These are phyloP conservation scores for Cladobotryum protrusum DNA, from an alignment of 2,329 filamentous ascomycete species.

Conservation along the genomic window DNA sequence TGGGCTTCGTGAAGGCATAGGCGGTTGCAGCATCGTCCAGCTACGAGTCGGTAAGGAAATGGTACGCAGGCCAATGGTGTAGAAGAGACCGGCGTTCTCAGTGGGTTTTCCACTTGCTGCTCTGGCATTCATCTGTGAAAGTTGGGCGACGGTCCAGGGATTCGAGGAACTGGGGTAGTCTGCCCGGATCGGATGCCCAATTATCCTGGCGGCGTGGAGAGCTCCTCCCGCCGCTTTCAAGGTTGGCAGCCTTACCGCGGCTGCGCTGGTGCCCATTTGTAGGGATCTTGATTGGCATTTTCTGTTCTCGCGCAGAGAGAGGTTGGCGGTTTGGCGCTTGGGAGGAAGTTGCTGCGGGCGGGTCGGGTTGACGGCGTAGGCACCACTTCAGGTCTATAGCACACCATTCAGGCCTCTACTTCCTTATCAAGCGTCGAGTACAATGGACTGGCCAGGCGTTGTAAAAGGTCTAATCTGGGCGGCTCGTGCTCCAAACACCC, in stretches of 20 bases:
- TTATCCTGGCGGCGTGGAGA: conserved; percentile 58
- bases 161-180: conserved; percentile 73
- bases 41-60: conserved; percentile 64
- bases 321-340: conserved; percentile 58
- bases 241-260: conserved; percentile 79
- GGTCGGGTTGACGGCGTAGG: conserved; percentile 48
- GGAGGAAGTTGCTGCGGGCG: conserved; percentile 46
- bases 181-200: conserved; percentile 78
- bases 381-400: conserved; percentile 43
- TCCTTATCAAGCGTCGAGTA: conserved; percentile 29
- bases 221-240: conserved; percentile 65
- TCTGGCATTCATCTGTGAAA: conserved; percentile 25
- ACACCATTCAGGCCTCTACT: not conserved
- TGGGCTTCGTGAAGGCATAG: conserved; percentile 58
- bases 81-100: conserved; percentile 35
- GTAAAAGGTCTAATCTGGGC: conserved; percentile 56
- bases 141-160: conserved; percentile 65
- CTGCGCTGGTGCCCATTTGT: conserved; percentile 70
- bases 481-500: conserved; percentile 42
- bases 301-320: conserved; percentile 59
- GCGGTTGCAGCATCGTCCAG: conserved; percentile 63
- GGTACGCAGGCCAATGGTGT: conserved; percentile 55
- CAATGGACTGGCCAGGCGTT: conserved; percentile 55
- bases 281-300: conserved; percentile 69
- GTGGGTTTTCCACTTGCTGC: conserved; percentile 38